Evolutionary conservation across 2,329 filamentous ascomycete species (phyloP).

Genomic region (Tolypocladium endophyticum): DNA sequence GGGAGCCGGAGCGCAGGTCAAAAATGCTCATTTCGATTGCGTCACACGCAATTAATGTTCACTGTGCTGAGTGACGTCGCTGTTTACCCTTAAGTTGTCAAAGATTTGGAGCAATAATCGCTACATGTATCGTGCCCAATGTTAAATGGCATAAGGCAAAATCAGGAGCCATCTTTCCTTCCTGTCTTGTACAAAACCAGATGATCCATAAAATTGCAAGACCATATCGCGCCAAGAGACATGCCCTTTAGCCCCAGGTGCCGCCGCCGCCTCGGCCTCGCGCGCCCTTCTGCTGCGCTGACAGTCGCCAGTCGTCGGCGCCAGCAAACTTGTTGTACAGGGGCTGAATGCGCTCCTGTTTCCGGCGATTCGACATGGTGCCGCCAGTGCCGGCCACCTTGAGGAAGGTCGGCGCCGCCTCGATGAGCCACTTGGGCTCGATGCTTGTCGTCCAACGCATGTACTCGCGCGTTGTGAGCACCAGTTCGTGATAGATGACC

Average conservation of each 20-base stretch:
- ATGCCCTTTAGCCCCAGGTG: constrained; percentile 64
- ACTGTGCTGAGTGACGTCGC: no score
- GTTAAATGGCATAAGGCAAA: no score
- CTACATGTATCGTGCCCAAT: no score
- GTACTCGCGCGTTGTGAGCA: constrained; percentile 93
- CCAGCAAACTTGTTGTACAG: constrained; percentile 86
- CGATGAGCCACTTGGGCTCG: constrained; percentile 88
- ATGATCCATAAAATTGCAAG: no score
- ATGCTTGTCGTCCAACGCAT: constrained; percentile 93
- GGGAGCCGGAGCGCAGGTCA: no score
- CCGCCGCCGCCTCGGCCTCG: constrained; percentile 78
- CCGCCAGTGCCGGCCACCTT: constrained; percentile 59
- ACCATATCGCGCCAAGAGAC: no score
- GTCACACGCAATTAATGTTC: no score
- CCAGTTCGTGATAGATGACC: constrained; percentile 85
- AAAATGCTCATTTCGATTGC: no score
- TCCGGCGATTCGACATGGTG: constrained; percentile 60
- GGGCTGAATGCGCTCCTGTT: constrained; percentile 91
- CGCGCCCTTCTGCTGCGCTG: constrained; percentile 74
- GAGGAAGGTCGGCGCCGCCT: constrained; percentile 98
- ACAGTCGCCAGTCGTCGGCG: constrained; percentile 91
- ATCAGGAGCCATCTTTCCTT: no score
- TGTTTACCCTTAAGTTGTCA: no score
- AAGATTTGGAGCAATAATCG: no score
- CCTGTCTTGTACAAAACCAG: no score